These are phyloP conservation scores for Carnegiea gigantea DNA, from an alignment of 179 eudicot genomes.

Conservation along the genomic window DNA sequence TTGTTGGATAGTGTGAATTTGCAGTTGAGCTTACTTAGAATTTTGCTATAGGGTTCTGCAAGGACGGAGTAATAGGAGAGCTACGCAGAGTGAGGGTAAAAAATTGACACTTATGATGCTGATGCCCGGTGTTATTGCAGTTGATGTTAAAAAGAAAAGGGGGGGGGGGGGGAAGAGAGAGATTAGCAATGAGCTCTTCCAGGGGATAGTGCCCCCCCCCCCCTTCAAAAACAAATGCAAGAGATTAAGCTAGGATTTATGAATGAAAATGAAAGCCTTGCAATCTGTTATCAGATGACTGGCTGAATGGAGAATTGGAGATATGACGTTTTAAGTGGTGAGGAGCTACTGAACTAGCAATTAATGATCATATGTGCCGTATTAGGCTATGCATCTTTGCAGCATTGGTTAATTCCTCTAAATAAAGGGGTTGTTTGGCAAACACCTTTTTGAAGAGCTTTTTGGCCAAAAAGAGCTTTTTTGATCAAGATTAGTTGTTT, in stretches of 20 bases:
- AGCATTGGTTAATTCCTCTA: neutral
- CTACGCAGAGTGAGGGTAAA: neutral
- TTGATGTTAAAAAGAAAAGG: neutral
- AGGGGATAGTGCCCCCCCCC: neutral
- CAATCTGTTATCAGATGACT: no score
- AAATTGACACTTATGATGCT: neutral
- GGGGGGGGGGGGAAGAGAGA: no score
- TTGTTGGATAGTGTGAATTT: neutral
- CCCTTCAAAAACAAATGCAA: neutral
- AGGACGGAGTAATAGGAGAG: neutral
- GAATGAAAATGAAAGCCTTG: neutral
- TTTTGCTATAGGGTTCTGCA: neutral
- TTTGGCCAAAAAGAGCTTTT: no score
- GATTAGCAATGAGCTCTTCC: no score
- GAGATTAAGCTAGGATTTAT: neutral
- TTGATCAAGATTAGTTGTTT: no score
- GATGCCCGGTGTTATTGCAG: neutral
- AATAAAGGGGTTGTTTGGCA: no score
- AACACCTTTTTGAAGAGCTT: no score
- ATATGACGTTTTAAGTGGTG: neutral
- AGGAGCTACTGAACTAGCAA: conserved; percentile 6
- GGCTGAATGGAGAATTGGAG: neutral
- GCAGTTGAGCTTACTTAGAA: neutral
- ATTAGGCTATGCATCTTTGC: neutral
- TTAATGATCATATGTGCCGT: neutral